These are phyloP conservation scores for Termitomyces sp. DNA, from an alignment of 768 basidiomycete species.

Conservation along the genomic window DNA sequence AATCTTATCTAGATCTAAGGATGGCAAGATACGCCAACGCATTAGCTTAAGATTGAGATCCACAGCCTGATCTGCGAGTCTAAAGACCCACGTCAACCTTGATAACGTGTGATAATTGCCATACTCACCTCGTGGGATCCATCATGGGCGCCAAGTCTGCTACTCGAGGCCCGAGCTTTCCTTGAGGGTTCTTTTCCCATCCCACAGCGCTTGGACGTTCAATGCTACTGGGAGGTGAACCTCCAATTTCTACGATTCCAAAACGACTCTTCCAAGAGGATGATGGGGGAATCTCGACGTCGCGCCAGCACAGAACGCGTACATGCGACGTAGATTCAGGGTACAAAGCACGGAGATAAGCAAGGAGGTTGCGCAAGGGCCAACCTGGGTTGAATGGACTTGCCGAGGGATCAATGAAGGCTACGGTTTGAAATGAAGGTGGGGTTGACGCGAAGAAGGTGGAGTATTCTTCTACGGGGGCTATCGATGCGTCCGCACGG, in stretches of 20 bases:
- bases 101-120: not conserved
- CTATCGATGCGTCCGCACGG: slow-evolving; percentile 38
- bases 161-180: slow-evolving; percentile 81
- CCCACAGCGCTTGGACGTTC: slow-evolving; percentile 70
- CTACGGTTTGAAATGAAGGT: slow-evolving; percentile 37
- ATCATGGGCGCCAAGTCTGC: slow-evolving; percentile 95
- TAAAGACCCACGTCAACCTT: slow-evolving; percentile 21
- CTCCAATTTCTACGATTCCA: slow-evolving; percentile 43
- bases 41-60: slow-evolving; percentile 96
- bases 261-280: slow-evolving; percentile 60
- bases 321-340: slow-evolving; percentile 45
- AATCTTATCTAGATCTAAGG: slow-evolving; percentile 85
- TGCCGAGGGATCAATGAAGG: slow-evolving; percentile 85
- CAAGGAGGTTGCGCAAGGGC: slow-evolving; percentile 91
- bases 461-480: slow-evolving; percentile 53
- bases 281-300: slow-evolving; percentile 45
- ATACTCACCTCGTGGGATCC: slow-evolving; percentile 76
- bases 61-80: slow-evolving; percentile 95
- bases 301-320: slow-evolving; percentile 77
- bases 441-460: slow-evolving; percentile 48
- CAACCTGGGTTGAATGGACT: slow-evolving; percentile 74
- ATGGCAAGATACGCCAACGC: slow-evolving; percentile 94
- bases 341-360: slow-evolving; percentile 67
- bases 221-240: slow-evolving; percentile 8
- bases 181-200: slow-evolving; percentile 92